These are phyloP conservation scores for Albophoma yamanashiensis DNA, from an alignment of 2,329 filamentous ascomycete species.

Conservation along the genomic window DNA sequence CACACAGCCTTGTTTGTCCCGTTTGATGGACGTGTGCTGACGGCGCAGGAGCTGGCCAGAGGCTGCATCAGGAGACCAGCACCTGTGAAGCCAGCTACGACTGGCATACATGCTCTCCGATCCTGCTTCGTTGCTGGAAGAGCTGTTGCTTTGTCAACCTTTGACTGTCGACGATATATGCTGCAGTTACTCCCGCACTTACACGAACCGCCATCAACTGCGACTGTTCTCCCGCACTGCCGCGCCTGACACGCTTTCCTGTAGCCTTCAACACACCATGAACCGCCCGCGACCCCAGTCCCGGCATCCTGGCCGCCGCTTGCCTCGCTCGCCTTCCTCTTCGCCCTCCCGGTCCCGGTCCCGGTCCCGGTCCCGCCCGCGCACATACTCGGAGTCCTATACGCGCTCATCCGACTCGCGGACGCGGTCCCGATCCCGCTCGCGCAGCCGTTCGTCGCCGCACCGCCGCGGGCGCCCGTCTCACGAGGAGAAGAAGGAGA, in stretches of 20 bases:
- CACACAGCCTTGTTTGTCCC: background rate
- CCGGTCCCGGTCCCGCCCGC: constrained; percentile 6
- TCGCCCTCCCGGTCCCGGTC: constrained; percentile 11
- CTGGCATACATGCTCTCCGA: background rate
- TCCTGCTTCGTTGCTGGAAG: background rate
- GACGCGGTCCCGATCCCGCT: constrained; percentile 8
- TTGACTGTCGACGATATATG: background rate
- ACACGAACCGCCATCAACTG: background rate
- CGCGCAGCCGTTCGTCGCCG: constrained; percentile 11
- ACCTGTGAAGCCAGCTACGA: background rate
- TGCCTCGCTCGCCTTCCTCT: constrained; percentile 1
- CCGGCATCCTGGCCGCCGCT: background rate
- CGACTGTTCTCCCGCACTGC: background rate
- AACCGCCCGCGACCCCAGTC: constrained; percentile 4
- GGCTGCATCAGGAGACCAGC: background rate
- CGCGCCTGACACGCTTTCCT: background rate
- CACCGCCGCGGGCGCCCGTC: constrained; percentile 5
- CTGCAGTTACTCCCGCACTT: background rate
- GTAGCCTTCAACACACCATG: background rate
- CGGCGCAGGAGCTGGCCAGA: background rate
- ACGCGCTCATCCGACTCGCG: background rate
- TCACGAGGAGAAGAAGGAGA: constrained; percentile 9
- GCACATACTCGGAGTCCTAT: background rate
- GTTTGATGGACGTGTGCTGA: background rate
- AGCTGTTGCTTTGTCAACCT: background rate